Base-by-base conservation (phyloP, 2,329 filamentous ascomycete genomes). In the Colletotrichum noveboracense region DNA sequence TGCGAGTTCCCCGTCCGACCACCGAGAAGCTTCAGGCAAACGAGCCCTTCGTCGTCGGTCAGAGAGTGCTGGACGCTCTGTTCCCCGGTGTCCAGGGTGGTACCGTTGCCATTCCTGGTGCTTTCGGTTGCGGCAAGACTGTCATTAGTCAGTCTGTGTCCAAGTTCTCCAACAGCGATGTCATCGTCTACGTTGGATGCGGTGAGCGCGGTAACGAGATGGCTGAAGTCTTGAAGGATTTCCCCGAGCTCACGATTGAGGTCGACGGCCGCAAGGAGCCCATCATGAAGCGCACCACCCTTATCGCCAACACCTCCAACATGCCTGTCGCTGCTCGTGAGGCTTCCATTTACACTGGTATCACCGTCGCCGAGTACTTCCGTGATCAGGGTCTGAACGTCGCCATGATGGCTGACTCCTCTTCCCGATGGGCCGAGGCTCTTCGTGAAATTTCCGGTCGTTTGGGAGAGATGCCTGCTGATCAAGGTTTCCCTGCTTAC, bases 151-250 rank as follows among this genome's bases (percentile, higher is more conserved):
- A 99, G 88, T 98, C 95, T 76, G 94, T 99, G 78, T 99, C 97
- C 86, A 99, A 99, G 88, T 99, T 99, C 90, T 99, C 97, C 83
- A 99, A 99, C 93, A 97, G 94, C 85, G 97, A 99, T 85, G 95
- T 98, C 82, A 99, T 99, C 80, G 95, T 99, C 80, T 99, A 99
- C 84, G 97, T 99, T 76, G 97, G 97, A 28, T 88, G 88, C 79
- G 95, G 96, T 80, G 97, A 99, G 88, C 94, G 97, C 81, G 97
- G 97, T 80, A 99, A 99, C 84, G 97, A 99, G 88, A 99, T 99
- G 97, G 97, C 97, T 78, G 97, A 99, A 91, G 97, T 99, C 80
- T 91, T 99, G 91, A 98, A 98, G 94, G 97, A 99, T 87, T 99
- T 99, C 90, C 97, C 97, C 75, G 96, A 98, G 91, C 94, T 99